These are phyloP conservation scores for Bipolaris victoriae DNA, from an alignment of 2,329 filamentous ascomycete species.

Conservation along the genomic window DNA sequence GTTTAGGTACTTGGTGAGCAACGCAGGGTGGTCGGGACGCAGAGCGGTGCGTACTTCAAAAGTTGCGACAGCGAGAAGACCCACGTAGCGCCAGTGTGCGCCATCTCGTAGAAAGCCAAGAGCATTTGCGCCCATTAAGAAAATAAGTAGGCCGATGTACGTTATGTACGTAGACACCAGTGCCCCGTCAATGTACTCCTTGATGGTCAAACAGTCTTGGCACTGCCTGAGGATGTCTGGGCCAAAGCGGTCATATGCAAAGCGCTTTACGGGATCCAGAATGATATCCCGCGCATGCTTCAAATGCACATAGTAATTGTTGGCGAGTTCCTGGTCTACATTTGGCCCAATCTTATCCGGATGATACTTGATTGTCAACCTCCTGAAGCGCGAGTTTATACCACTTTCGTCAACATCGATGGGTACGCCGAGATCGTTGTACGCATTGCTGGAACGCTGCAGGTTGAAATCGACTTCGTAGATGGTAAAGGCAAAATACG, in stretches of 20 bases:
- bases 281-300: conserved; percentile 87
- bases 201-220: conserved; percentile 67
- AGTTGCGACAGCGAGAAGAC: conserved; percentile 60
- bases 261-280: conserved; percentile 77
- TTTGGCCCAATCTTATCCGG: conserved; percentile 74
- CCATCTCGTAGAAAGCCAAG: conserved; percentile 45
- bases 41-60: conserved; percentile 66
- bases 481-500: conserved; percentile 89
- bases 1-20: conserved; percentile 57
- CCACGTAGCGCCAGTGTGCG: conserved; percentile 56
- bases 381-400: conserved; percentile 84
- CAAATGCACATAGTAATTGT: conserved; percentile 75
- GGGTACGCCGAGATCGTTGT: conserved; percentile 74
- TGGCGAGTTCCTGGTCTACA: conserved; percentile 38
- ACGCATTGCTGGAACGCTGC: conserved; percentile 74
- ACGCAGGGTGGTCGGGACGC: conserved; percentile 53
- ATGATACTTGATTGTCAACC: conserved; percentile 68
- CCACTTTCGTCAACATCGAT: conserved; percentile 72
- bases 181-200: conserved; percentile 75
- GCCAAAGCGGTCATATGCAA: conserved; percentile 82
- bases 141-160: conserved; percentile 37
- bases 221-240: conserved; percentile 64
- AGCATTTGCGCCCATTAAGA: conserved; percentile 42
- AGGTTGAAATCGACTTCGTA: conserved; percentile 89
- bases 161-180: conserved; percentile 48